Evolutionary conservation across 805 yeast species (phyloP), one percentile per base, ranked within the genome.

Genomic region (Clavispora asparagi): DNA sequence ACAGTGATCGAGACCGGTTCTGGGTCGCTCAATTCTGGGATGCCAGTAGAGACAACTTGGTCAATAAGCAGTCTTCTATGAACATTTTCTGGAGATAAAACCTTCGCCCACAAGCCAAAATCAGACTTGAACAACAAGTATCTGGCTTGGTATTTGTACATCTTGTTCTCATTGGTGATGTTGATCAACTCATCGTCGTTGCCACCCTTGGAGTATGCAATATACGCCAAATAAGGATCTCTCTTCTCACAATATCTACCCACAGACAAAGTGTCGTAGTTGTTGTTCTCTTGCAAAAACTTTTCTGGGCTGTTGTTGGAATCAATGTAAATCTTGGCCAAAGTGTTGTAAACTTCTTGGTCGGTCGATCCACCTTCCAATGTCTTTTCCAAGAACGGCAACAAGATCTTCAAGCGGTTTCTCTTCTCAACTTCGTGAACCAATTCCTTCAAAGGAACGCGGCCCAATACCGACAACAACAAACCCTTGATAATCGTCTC

Each of bases 111-210:
- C 54, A 94, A 76, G 7, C 68, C 76, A 23, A 82, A 73, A 63
- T 94, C 97, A n/a, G 96, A 88, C 66, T 96, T 86, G 50, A 81
- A 75, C 57, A 94, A 78, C 59, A 94, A 76, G 64, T 94, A 94
- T 67, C 98, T 84, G n/a, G 98, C 98, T 76, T 94, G 99, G 70
- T 94, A 92, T 68, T 94, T 94, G 79, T 87, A 94, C 99, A 94
- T 94, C 58, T 94, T 81, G 67, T 94, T 94, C 62, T 94, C 98
- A 67, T 94, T 94, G 55, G 99, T 94, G 67, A 94, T 90, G 62
- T 80, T 77, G 60, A 94, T 81, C 61, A 94, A 79, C 66, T 94
- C 99, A 47, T 76, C 84, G 65, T 94, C 97, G 59, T 92, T 91
- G 44, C 78, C 74, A 63, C 99, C 99, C 71, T 91, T 92, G 51